Base-by-base conservation (phyloP, 2,329 filamentous ascomycete species). In the Elsinoe necatrix region DNA sequence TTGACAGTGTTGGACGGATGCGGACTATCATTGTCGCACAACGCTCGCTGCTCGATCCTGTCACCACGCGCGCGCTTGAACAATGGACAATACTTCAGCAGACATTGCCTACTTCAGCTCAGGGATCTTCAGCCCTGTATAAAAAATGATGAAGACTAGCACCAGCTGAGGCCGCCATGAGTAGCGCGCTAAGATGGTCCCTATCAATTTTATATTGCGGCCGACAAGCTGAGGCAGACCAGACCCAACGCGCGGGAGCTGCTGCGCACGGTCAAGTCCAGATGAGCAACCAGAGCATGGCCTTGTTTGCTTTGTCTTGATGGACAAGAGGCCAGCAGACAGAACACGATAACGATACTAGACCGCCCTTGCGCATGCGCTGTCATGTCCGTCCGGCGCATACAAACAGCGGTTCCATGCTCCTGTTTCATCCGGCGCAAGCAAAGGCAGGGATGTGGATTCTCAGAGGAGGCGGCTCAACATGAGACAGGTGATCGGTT, bases 401-500 rank as follows among this genome's bases (percentile, higher is more conserved):
- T 25, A 18, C 20, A 21, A 50, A 50, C 16, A 20, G 6, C n/a
- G 8, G 8, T 9, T 11, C 37, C 48, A 52, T 52, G 23, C 29
- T 23, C 31, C 14, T 37, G 16, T 23, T 37, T 39, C 31, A 25
- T 39, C 34, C 16, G 18, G 29, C 48, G 48, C 48, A 52, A 21
- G 18, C 31, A 29, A 39, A 29, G 48, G 20, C 31, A 39, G 34
- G 16, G 31, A 52, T 52, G 20, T 16, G 48, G 16, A 31, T 18
- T 37, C n/a, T n/a, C 18, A 25, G 31, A 37, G 31, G 31, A 31
- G 45, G 45, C 45, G 45, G 45, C 45, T 50, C 45, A 34, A 45
- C 23, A 34, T 25, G 41, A 45, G 41, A 31, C 45, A 50, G 18
- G 45, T 25, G 45, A 50, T 50, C 45, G n/a, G 45, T 50, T 50